phyloP scores from a whole-genome alignment of 768 basidiomycete species.

The Mycena sanguinolenta region DNA sequence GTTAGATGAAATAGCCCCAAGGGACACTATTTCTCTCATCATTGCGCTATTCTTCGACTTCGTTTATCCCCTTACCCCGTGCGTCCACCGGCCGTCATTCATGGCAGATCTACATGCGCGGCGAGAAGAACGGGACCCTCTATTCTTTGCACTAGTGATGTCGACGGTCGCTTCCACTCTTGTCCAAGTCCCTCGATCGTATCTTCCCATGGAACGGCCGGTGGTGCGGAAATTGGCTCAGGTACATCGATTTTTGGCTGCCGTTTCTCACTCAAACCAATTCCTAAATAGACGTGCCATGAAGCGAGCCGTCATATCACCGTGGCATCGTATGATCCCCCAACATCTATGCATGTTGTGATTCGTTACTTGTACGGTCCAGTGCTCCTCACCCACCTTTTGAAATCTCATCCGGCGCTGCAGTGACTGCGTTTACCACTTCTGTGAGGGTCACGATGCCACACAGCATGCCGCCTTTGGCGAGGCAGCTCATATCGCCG shows the following conservation, averaged over 20 bases:
- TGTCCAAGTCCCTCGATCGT: conserved; percentile 89
- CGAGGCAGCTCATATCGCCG: conserved; percentile 87
- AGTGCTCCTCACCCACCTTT: conserved; percentile 5
- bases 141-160: conserved; percentile 93
- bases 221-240: conserved; percentile 88
- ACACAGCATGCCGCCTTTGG: conserved; percentile 91
- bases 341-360: conserved; percentile 86
- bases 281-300: conserved; percentile 69
- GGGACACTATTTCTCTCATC: conserved; percentile 85
- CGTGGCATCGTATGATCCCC: conserved; percentile 85
- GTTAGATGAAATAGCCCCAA: conserved; percentile 85
- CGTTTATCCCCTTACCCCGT: conserved; percentile 92
- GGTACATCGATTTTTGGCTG: conserved; percentile 39
- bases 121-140: conserved; percentile 88
- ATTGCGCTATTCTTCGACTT: conserved; percentile 94
- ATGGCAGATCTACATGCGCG: conserved; percentile 88
- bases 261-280: conserved; percentile 3
- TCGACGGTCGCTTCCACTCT: conserved; percentile 89
- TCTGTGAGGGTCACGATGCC: conserved; percentile 89
- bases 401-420: conserved; percentile 15
- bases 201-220: conserved; percentile 87
- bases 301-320: conserved; percentile 88
- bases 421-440: conserved; percentile 89
- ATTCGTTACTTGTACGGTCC: conserved; percentile 87
- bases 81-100: conserved; percentile 91